Conservation (phyloP, 176 grass and related monocot genomes). For the Neostapfia colusana region DNA sequence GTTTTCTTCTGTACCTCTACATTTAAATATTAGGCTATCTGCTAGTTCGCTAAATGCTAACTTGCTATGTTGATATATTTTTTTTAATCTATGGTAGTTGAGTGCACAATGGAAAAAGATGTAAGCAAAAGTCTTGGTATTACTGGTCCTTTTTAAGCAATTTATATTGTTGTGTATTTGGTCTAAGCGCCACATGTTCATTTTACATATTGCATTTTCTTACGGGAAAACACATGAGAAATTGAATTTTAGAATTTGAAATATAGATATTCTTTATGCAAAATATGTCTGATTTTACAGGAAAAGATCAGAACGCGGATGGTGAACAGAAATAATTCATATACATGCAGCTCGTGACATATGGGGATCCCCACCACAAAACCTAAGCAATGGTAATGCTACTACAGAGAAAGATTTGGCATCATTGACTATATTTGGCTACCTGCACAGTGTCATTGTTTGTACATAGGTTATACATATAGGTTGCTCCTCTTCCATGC, state of each 20-base stretch:
- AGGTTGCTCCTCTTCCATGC: not conserved
- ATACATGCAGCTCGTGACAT: conserved; percentile 44
- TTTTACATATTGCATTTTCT: not conserved
- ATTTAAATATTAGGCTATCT: not conserved
- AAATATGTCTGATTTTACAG: conserved; percentile 36
- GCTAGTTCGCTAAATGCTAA: not conserved
- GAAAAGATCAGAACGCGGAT: conserved; percentile 63
- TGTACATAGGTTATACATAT: not conserved
- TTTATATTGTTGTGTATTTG: not conserved
- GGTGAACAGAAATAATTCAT: conserved; percentile 63
- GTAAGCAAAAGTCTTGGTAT: conserved; percentile 85
- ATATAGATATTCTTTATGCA: not conserved
- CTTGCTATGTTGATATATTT: conserved; percentile 28
- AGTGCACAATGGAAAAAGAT: conserved; percentile 71
- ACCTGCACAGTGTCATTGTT: conserved; percentile 27
- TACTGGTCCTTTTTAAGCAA: conserved; percentile 5
- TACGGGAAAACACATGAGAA: not conserved
- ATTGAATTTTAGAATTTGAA: not conserved
- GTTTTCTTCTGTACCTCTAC: too few species aligned
- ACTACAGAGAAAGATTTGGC: not conserved
- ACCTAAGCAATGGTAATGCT: conserved; percentile 53
- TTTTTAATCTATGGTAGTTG: conserved; percentile 50
- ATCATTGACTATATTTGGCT: conserved; percentile 11
- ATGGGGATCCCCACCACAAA: conserved; percentile 56
- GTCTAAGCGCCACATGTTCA: not conserved